Conservation (phyloP, 2,329 filamentous ascomycete species). For the Aspergillus tanneri region DNA sequence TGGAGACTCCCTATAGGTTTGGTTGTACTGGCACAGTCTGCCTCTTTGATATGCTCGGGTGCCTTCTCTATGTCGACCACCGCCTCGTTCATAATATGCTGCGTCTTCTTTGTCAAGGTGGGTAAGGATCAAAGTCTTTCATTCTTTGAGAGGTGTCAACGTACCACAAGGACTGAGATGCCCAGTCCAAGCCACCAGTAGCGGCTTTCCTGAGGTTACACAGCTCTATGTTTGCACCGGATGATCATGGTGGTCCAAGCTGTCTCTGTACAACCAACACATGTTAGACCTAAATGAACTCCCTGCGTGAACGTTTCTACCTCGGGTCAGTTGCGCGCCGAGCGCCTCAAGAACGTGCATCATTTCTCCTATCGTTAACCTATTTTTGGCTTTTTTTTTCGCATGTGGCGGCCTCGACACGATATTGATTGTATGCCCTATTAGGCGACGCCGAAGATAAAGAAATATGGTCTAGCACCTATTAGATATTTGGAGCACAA, state of each 20-base stretch:
- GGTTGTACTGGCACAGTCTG: slow-evolving; percentile 46
- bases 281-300: background rate
- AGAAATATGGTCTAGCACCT: background rate
- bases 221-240: slow-evolving; percentile 6
- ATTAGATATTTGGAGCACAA: background rate
- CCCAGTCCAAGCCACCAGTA: background rate
- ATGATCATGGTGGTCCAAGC: slow-evolving; percentile 5
- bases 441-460: background rate
- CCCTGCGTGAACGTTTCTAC: background rate
- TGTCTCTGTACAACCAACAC: slow-evolving; percentile 6
- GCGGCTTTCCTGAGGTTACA: slow-evolving; percentile 3
- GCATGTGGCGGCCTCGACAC: background rate
- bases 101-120: background rate
- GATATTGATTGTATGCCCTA: background rate
- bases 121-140: background rate
- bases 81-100: background rate
- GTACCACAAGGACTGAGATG: background rate
- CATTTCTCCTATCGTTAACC: too few relatives aligned
- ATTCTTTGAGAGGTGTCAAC: background rate
- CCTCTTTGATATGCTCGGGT: slow-evolving; percentile 43
- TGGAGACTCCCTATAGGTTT: slow-evolving; percentile 47
- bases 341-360: background rate
- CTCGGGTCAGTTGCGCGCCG: background rate
- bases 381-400: background rate
- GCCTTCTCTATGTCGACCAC: slow-evolving; percentile 4